Conservation (phyloP, 2,329 filamentous ascomycete genomes). For the Phyllachora maydis region DNA sequence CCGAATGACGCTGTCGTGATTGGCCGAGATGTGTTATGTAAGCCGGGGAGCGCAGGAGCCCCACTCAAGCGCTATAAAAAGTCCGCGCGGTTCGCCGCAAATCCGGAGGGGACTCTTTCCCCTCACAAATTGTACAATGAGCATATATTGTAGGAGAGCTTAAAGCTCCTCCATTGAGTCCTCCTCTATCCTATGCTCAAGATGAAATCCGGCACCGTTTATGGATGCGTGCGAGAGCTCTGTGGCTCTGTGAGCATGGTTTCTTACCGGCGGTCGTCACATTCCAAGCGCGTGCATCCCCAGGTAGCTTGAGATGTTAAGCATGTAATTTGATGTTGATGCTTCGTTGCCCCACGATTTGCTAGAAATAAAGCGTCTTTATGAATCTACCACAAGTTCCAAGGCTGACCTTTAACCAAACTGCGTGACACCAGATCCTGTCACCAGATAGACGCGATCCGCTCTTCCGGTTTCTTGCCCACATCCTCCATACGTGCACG, state of each 20-base stretch:
- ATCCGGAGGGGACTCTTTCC: no score
- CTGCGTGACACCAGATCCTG: background rate
- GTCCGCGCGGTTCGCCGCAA: no score
- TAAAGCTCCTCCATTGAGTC: constrained; percentile 33
- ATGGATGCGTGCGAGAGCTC: constrained; percentile 49
- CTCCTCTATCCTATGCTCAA: constrained; percentile 56
- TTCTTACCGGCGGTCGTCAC: constrained; percentile 60
- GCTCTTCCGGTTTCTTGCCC: constrained; percentile 6
- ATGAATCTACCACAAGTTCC: background rate
- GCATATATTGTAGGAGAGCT: constrained; percentile 54
- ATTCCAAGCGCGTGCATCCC: no score
- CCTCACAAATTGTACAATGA: constrained; percentile 44
- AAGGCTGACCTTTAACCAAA: background rate
- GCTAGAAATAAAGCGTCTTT: background rate
- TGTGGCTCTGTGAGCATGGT: constrained; percentile 36
- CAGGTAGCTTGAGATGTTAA: constrained; percentile 1
- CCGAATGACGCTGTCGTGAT: no score
- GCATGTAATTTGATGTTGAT: background rate
- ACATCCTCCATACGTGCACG: constrained; percentile 5
- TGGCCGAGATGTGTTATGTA: no score
- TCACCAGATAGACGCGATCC: background rate
- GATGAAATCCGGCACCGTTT: constrained; percentile 40
- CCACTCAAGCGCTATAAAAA: no score
- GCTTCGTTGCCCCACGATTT: background rate
- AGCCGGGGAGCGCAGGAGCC: no score